A percentile compares a stretch with the other conserved stretches of the same genome.
Conservation (phyloP, 371 early-diverging fungal species). For the Mucor piriformis region DNA sequence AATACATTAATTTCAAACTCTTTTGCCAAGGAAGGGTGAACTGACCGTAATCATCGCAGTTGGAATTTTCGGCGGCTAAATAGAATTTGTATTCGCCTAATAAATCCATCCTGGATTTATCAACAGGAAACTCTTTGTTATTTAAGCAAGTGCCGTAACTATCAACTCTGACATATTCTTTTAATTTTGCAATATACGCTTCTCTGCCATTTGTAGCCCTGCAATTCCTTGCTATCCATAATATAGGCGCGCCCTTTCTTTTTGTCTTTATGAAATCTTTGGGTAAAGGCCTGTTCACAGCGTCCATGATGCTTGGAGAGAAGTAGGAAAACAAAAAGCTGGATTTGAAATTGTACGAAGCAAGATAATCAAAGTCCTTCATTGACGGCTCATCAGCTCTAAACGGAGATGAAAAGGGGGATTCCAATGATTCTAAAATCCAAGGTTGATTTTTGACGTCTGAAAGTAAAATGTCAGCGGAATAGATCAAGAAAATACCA, state of each 20-base stretch:
- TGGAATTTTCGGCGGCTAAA: conserved; percentile 44
- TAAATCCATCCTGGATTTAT: conserved; percentile 28
- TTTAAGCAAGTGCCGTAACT: conserved; percentile 41
- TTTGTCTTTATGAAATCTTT: conserved; percentile 38
- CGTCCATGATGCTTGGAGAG: conserved; percentile 34
- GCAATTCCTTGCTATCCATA: conserved; percentile 49
- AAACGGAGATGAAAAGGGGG: conserved; percentile 37
- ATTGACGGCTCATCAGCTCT: conserved; percentile 25
- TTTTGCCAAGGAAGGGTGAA: too few species aligned
- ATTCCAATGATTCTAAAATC: conserved; percentile 42
- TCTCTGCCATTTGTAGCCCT: conserved; percentile 39
- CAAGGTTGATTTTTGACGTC: conserved; percentile 36
- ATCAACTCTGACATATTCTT: conserved; percentile 40
- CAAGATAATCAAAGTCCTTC: conserved; percentile 39
- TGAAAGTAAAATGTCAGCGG: too few species aligned
- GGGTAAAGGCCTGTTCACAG: conserved; percentile 39
- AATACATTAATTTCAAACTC: too few species aligned
- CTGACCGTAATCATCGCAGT: conserved; percentile 50
- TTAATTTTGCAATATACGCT: conserved; percentile 38
- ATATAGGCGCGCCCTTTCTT: conserved; percentile 30
- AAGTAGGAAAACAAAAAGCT: conserved; percentile 39
- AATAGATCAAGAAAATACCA: background rate
- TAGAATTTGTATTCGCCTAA: conserved; percentile 48
- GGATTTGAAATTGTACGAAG: conserved; percentile 41
- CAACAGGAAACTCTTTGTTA: conserved; percentile 36